Base-by-base conservation (phyloP, 164 flowering plant species). In the Chimonanthus praecox region DNA sequence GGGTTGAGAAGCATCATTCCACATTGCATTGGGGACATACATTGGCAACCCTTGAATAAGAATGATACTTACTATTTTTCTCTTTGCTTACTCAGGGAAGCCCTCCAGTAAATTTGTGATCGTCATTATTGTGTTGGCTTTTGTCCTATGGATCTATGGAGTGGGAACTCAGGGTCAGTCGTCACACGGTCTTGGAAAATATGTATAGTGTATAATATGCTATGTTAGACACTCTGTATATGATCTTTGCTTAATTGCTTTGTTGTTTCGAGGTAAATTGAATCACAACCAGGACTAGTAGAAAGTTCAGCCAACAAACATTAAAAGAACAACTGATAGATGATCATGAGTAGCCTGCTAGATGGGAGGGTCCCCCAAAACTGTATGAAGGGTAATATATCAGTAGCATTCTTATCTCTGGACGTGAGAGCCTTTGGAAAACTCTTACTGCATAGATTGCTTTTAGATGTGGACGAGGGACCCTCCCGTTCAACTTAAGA, bases 91-190 rank as follows among this genome's bases (percentile, higher is more conserved):
- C 21, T 47, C 78, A 78, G 81, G 81, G 74, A 64, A 75, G 67
- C 72, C 81, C 81, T 49, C 75, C 81, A 5, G 73, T 78, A 64
- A 77, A 64, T 54, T 47, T 78, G 33, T 78, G 78, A 78, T 20
- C 47, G 15, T 3, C 16, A 15, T 13, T 63, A 51, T 58, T 71
- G 18, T 50, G 47, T 9, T 43, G 47, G 10, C 6, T 16, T 3
- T 21, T 13, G 20, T 6, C 44, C 7, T 16, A 4, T 65, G 62
- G 15, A 45, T 10, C 61, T 33, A 65, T 11, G 48, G 47, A 7
- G n/a, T 10, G 5, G 68, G 47, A 44, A 44, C 45, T 13, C n/a
- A 16, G 16, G 68, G n/a, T 15, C 44, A 7, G 20, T 5, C 16
- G 18, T 54, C 16, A 33, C 65, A 16, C 43, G 6, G 61, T 16